A percentile compares a stretch with the other conserved stretches of the same genome.
Conservation (phyloP, 371 early-diverging fungal species). For the Enterocytospora artemiae region DNA sequence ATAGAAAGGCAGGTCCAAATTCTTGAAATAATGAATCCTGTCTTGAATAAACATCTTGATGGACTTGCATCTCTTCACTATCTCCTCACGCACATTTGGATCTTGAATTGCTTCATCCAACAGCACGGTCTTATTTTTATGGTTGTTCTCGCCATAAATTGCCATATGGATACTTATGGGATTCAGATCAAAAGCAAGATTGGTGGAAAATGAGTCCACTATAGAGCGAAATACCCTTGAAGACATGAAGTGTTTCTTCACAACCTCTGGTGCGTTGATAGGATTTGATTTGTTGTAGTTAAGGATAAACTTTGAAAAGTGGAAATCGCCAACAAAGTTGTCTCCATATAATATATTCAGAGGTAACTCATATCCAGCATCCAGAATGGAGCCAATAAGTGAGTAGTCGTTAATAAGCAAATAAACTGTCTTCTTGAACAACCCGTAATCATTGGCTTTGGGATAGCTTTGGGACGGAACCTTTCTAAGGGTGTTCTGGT, state of each 20-base stretch:
- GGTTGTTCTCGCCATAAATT: slow-evolving; percentile 5
- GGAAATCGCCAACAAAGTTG: slow-evolving; percentile 11
- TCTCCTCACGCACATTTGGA: slow-evolving; percentile 25
- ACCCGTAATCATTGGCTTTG: slow-evolving; percentile 59
- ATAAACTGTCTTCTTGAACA: slow-evolving; percentile 64
- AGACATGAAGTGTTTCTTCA: slow-evolving; percentile 19
- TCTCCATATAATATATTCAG: slow-evolving; percentile 14
- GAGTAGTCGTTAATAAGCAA: slow-evolving; percentile 81
- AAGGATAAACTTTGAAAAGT: slow-evolving; percentile 13
- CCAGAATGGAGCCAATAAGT: slow-evolving; percentile 71
- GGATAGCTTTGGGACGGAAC: slow-evolving; percentile 52
- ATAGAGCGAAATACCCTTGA: slow-evolving; percentile 5
- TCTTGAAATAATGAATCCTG: slow-evolving; percentile 12
- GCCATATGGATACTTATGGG: slow-evolving; percentile 31
- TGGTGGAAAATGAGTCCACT: slow-evolving; percentile 4
- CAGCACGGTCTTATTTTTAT: neutral
- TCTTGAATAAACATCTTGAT: slow-evolving; percentile 19
- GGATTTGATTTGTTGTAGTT: neutral
- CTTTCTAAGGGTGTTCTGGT: slow-evolving; percentile 81
- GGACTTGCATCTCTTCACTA: slow-evolving; percentile 7
- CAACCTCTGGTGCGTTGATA: slow-evolving; percentile 14
- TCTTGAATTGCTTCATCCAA: slow-evolving; percentile 39
- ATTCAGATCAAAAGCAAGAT: slow-evolving; percentile 19
- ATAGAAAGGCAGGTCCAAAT: slow-evolving; percentile 29
- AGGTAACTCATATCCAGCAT: slow-evolving; percentile 59